Percentiles rank a stretch among this genome's conserved stretches.
Conservation (phyloP, 208 protist species). For the Strigomonas oncopelti region DNA sequence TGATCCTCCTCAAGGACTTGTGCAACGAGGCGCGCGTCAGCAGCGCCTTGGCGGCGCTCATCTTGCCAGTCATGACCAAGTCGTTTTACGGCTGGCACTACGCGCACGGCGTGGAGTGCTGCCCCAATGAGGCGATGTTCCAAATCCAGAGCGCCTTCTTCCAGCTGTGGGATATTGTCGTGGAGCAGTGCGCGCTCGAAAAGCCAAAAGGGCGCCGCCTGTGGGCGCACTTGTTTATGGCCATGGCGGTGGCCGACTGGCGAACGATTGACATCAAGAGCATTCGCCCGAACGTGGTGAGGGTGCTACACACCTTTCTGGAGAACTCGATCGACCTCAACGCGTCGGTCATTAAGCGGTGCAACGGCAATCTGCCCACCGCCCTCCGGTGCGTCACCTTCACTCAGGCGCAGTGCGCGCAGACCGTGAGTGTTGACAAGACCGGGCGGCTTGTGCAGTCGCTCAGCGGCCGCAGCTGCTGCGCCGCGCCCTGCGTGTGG, state of each 20-base stretch:
- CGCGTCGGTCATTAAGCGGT: not conserved
- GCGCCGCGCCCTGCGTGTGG: slow-evolving; percentile 64
- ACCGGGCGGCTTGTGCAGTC: slow-evolving; percentile 54
- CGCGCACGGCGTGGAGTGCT: slow-evolving; percentile 75
- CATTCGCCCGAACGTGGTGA: slow-evolving; percentile 28
- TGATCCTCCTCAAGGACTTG: slow-evolving; percentile 70
- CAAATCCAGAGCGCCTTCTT: slow-evolving; percentile 80
- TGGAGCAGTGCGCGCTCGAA: slow-evolving; percentile 16
- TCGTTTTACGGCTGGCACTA: slow-evolving; percentile 82
- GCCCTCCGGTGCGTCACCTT: slow-evolving; percentile 42
- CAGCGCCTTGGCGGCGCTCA: slow-evolving; percentile 39
- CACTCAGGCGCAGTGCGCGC: slow-evolving; percentile 28
- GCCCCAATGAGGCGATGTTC: slow-evolving; percentile 69
- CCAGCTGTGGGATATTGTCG: slow-evolving; percentile 58
- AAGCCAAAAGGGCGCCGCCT: slow-evolving; percentile 14
- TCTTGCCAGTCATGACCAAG: slow-evolving; percentile 78
- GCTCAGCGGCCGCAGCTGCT: slow-evolving; percentile 57
- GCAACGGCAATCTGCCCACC: slow-evolving; percentile 52
- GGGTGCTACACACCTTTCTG: slow-evolving; percentile 23
- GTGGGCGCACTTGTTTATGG: slow-evolving; percentile 57
- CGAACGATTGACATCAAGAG: slow-evolving; percentile 56
- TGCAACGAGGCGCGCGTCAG: slow-evolving; percentile 69
- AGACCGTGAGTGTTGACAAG: slow-evolving; percentile 44
- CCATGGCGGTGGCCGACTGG: slow-evolving; percentile 57
- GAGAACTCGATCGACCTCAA: slow-evolving; percentile 3